These are phyloP conservation scores for Calocybe gangraenosa DNA, from an alignment of 768 basidiomycete genomes.

Conservation along the genomic window DNA sequence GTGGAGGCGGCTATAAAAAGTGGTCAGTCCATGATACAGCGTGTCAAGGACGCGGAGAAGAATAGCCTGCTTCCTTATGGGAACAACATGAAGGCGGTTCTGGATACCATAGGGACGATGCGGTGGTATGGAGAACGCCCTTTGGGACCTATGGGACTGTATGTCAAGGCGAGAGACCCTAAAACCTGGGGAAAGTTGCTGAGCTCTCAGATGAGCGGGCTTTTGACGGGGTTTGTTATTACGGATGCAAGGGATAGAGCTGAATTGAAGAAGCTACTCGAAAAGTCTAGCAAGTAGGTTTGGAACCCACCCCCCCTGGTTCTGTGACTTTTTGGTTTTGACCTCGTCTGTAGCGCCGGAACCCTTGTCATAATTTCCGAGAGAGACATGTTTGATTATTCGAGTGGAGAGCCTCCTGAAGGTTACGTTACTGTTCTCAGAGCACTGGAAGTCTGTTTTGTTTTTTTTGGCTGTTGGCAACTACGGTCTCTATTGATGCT, in stretches of 20 bases:
- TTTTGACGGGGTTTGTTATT: constrained; percentile 70
- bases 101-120: constrained; percentile 45
- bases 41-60: constrained; percentile 46
- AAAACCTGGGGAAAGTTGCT: constrained; percentile 63
- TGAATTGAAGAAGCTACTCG: constrained; percentile 53
- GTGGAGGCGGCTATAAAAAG: constrained; percentile 40
- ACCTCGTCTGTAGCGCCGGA: constrained; percentile 30
- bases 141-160: constrained; percentile 75
- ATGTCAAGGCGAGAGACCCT: constrained; percentile 70
- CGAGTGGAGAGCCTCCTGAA: constrained; percentile 62
- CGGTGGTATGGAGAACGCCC: constrained; percentile 66
- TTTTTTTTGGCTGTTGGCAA: not conserved
- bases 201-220: constrained; percentile 49
- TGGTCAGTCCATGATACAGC: constrained; percentile 45
- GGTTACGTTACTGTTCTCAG: constrained; percentile 73
- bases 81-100: constrained; percentile 49
- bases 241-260: constrained; percentile 63
- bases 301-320: constrained; percentile 13
- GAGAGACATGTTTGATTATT: constrained; percentile 80
- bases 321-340: not conserved
- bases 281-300: constrained; percentile 59
- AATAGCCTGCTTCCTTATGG: constrained; percentile 65
- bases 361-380: constrained; percentile 58
- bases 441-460: constrained; percentile 67
- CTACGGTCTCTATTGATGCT: constrained; percentile 7